phyloP scores from a whole-genome alignment of 2,329 filamentous ascomycete species.

The Colletotrichum tropicale region DNA sequence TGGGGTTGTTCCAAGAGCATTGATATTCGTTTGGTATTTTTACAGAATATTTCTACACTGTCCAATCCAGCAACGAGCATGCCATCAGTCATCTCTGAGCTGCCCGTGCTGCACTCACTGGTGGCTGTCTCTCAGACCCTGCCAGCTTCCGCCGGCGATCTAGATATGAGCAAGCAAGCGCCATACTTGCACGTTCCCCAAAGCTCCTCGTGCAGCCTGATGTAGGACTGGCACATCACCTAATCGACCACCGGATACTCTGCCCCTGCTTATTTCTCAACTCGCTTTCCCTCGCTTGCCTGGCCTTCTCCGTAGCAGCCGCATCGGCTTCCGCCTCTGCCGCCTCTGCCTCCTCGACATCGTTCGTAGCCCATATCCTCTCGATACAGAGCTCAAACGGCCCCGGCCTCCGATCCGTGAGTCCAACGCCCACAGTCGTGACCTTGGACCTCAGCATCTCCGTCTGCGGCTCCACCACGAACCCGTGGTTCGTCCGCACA shows the following conservation, averaged over 20 bases:
- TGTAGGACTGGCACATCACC: background rate
- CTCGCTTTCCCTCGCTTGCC: constrained; percentile 24
- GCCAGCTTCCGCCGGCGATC: background rate
- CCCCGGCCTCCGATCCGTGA: constrained; percentile 88
- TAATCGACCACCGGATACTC: constrained; percentile 36
- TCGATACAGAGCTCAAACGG: constrained; percentile 88
- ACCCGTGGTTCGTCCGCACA: constrained; percentile 91
- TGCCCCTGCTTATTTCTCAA: constrained; percentile 42
- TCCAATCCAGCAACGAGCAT: background rate
- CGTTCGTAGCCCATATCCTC: constrained; percentile 88
- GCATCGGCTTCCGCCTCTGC: constrained; percentile 20
- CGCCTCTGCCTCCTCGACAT: constrained; percentile 27
- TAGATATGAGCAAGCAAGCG: rapidly evolving
- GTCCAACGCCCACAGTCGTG: constrained; percentile 80
- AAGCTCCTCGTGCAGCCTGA: background rate
- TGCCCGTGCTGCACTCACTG: background rate
- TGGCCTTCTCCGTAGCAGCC: constrained; percentile 2
- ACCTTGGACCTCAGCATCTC: constrained; percentile 89
- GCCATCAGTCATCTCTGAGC: background rate
- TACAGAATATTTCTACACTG: background rate
- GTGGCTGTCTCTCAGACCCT: background rate
- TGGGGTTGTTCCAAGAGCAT: background rate
- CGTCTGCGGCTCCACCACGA: constrained; percentile 90
- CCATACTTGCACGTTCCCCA: background rate
- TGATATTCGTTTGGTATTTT: background rate